Percentiles rank a stretch among this genome's conserved stretches.
Evolutionary conservation across 352 stramenopile genomes (phyloP).

Genomic region (Phytophthora cactorum): DNA sequence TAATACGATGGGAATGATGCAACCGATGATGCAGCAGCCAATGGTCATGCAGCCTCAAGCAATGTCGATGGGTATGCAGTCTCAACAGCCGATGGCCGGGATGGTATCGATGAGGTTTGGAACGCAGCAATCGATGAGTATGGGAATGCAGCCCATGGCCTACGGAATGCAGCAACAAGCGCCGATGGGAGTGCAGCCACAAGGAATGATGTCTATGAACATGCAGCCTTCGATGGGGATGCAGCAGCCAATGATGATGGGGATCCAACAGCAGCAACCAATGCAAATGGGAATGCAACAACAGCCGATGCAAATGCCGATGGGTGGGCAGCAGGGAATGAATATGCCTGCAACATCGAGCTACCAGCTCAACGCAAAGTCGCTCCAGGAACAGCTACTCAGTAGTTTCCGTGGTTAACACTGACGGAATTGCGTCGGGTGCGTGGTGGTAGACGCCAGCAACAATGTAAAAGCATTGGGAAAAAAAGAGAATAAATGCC

Average conservation of each 20-base stretch:
- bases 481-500: too few species aligned
- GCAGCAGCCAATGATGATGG: constrained; percentile 15
- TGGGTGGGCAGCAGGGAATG: constrained; percentile 10
- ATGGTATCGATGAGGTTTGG: constrained; percentile 1
- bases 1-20: constrained; percentile 23
- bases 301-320: constrained; percentile 17
- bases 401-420: constrained; percentile 23
- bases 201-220: constrained; percentile 16
- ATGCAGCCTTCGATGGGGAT: constrained; percentile 25
- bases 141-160: constrained; percentile 17
- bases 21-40: constrained; percentile 7
- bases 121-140: not conserved
- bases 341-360: constrained; percentile 17
- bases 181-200: constrained; percentile 14
- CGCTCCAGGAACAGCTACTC: constrained; percentile 35
- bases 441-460: not conserved
- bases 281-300: constrained; percentile 18
- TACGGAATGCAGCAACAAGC: constrained; percentile 15
- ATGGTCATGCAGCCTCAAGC: constrained; percentile 14
- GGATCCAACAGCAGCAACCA: constrained; percentile 13
- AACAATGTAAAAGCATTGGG: not conserved
- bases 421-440: not conserved
- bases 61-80: constrained; percentile 10
- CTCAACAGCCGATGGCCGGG: not conserved
- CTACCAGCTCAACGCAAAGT: constrained; percentile 29